These are phyloP conservation scores for Pseudopyricularia javanii DNA, from an alignment of 2,329 filamentous ascomycete genomes.

Conservation along the genomic window DNA sequence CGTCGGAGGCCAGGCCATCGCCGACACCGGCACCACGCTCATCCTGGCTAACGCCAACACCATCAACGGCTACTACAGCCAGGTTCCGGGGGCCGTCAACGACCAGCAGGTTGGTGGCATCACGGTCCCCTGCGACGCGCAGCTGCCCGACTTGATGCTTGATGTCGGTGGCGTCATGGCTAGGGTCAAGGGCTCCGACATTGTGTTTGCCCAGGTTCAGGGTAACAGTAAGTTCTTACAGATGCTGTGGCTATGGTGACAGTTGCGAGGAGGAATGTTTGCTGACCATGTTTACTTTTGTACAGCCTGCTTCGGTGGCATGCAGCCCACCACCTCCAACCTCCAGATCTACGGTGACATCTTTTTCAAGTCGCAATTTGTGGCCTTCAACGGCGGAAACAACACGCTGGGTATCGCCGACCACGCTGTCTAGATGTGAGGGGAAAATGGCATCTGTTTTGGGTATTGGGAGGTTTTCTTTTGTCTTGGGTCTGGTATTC, in stretches of 20 bases:
- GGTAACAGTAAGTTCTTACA: constrained; percentile 30
- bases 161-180: constrained; percentile 46
- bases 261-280: background rate
- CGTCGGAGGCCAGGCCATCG: constrained; percentile 31
- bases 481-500: background rate
- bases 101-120: constrained; percentile 27
- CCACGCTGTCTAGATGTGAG: constrained; percentile 19
- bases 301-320: constrained; percentile 52
- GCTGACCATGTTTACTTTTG: background rate
- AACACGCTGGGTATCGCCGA: constrained; percentile 37
- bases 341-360: constrained; percentile 53
- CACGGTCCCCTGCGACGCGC: constrained; percentile 30
- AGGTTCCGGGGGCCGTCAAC: constrained; percentile 28
- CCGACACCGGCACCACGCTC: constrained; percentile 51
- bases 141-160: constrained; percentile 36
- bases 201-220: constrained; percentile 39
- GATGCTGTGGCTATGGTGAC: background rate
- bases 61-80: constrained; percentile 33
- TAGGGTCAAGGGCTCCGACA: constrained; percentile 36
- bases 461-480: background rate
- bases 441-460: too few species aligned
- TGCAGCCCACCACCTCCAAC: constrained; percentile 44
- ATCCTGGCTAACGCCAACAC: constrained; percentile 44
- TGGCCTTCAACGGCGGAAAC: constrained; percentile 44
- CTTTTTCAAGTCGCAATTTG: constrained; percentile 49